These are phyloP conservation scores for Saccharomycopsis fermentans DNA, from an alignment of 805 yeast species.

Conservation along the genomic window DNA sequence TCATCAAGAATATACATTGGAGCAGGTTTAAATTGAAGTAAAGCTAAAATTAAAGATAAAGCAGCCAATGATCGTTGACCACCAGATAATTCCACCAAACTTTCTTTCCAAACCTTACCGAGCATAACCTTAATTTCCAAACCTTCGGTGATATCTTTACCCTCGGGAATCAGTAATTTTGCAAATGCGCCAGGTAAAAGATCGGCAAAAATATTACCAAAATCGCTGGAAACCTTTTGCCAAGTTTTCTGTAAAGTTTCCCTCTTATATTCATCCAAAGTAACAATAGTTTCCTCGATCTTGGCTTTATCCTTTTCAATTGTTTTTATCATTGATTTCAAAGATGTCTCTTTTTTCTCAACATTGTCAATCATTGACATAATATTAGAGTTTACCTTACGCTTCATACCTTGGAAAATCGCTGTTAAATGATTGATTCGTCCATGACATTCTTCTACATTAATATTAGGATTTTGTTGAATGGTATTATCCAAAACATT, in stretches of 20 bases:
- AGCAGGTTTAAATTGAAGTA: conserved; percentile 92
- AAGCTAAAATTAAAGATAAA: conserved; percentile 80
- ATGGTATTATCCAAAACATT: conserved; percentile 44
- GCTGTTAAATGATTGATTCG: conserved; percentile 47
- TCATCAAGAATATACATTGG: conserved; percentile 97
- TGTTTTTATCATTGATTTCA: conserved; percentile 72
- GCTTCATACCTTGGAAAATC: conserved; percentile 57
- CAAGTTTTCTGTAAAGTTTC: conserved; percentile 77
- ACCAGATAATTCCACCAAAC: conserved; percentile 89
- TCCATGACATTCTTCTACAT: conserved; percentile 51
- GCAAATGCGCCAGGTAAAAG: conserved; percentile 85
- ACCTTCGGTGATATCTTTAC: conserved; percentile 80
- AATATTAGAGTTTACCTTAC: conserved; percentile 75
- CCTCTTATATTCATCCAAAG: conserved; percentile 75
- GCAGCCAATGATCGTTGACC: conserved; percentile 96
- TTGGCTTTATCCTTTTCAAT: conserved; percentile 83
- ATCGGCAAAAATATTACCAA: conserved; percentile 84
- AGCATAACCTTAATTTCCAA: conserved; percentile 81
- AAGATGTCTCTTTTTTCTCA: conserved; percentile 72
- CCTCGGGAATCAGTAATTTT: conserved; percentile 71
- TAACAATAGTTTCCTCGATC: conserved; percentile 77
- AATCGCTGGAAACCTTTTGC: conserved; percentile 77
- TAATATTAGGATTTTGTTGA: conserved; percentile 52
- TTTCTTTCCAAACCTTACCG: conserved; percentile 93
- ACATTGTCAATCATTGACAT: conserved; percentile 89